Evolutionary conservation across 495 filamentous ascomycete species (phyloP), one percentile per base, ranked within the genome.

Genomic region (Lindgomyces ingoldianus): DNA sequence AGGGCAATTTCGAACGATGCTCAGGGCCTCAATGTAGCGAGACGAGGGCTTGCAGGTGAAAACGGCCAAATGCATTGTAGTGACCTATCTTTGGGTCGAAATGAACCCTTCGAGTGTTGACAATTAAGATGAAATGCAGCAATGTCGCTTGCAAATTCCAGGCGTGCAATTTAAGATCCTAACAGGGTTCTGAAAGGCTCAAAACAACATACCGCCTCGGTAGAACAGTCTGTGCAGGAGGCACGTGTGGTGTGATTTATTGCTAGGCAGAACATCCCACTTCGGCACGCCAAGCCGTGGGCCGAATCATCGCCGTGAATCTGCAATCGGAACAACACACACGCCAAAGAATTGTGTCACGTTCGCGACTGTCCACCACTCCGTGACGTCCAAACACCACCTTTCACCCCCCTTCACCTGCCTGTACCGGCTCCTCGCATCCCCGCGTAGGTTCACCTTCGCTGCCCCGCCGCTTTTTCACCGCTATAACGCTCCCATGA

Each of bases 401-500:
- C 46, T 41, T 19, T 18, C 30, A 21, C 52, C 41, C 1, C 41
- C 26, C n/a, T 9, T 24, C 21, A 51, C 29, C 36, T n/a, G n/a
- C 12, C 48, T 9, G 39, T 33, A n/a, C 39, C 36, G 30, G 11
- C 3, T 19, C 10, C 33, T 30, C 29, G 14, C 26, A 6, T 29
- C 24, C 30, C 26, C n/a, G 36, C 30, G 27, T 22, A 14, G 47
- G 29, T 60, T 49, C 30, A 59, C 16, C 18, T 53, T 24, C 19
- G 30, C 36, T 51, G 30, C 47, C 49, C 55, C 59, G 56, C 56
- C 54, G 44, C 36, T 25, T 14, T 49, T 70, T 60, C 62, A 67
- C 68, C 68, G 58, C 68, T 52, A 42, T 54, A 42, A 57, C 50
- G 42, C 33, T 60, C 42, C 45, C 52, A 70, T 60, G 27, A 70